Percentiles rank a stretch among this genome's conserved stretches.
Evolutionary conservation across 1,284 basidiomycete genomes (phyloP).

Genomic region (Ceratobasidium sp.): DNA sequence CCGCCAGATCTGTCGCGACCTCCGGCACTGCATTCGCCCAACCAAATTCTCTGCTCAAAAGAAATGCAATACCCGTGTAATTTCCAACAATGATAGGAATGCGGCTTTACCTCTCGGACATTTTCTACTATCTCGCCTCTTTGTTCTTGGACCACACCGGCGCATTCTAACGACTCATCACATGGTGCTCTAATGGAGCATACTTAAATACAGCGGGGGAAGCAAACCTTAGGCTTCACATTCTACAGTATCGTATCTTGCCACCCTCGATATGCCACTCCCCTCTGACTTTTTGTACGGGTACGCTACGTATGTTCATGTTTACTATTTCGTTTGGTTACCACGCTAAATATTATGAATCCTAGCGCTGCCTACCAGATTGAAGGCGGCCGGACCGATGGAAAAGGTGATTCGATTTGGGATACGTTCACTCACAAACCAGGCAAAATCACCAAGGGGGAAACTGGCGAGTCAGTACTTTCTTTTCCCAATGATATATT

Average conservation of each 20-base stretch:
- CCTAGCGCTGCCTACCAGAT: slow-evolving; percentile 29
- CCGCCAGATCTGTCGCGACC: too few species aligned
- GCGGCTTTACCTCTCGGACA: too few species aligned
- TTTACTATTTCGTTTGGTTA: background rate
- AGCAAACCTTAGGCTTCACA: background rate
- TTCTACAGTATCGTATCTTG: background rate
- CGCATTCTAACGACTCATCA: too few species aligned
- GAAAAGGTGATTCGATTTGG: slow-evolving; percentile 28
- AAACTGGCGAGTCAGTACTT: slow-evolving; percentile 20
- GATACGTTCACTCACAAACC: slow-evolving; percentile 3
- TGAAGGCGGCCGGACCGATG: slow-evolving; percentile 28
- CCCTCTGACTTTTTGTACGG: slow-evolving; percentile 18
- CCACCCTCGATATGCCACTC: background rate
- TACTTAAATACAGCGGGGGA: background rate
- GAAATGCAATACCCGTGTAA: too few species aligned
- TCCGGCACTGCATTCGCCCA: too few species aligned
- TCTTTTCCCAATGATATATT: background rate
- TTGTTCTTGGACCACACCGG: too few species aligned
- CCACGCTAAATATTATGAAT: background rate
- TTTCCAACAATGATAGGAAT: too few species aligned
- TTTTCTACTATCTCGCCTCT: too few species aligned
- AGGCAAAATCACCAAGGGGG: slow-evolving; percentile 10
- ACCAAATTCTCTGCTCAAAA: too few species aligned
- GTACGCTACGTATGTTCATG: slow-evolving; percentile 9
- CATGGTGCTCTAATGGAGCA: too few species aligned